phyloP scores from a whole-genome alignment of 2,329 filamentous ascomycete species.

The Neurospora sp. region DNA sequence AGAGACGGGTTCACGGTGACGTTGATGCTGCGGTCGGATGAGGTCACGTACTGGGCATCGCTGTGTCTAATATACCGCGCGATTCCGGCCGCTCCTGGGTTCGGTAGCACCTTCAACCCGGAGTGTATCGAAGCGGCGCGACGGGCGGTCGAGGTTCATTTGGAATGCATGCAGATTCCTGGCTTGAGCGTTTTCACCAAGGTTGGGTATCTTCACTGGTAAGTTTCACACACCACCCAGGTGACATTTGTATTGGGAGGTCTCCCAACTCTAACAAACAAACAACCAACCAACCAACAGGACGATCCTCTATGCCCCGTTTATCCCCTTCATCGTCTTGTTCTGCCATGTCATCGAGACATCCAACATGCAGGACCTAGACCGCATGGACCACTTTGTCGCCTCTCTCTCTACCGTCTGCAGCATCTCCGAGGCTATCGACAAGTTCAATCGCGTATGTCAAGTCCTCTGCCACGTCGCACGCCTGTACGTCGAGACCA shows the following conservation, averaged over 20 bases:
- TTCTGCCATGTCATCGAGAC: slow-evolving; percentile 50
- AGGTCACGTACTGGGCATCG: slow-evolving; percentile 36
- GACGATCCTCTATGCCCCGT: slow-evolving; percentile 46
- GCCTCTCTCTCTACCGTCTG: slow-evolving; percentile 41
- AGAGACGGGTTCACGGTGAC: slow-evolving; percentile 24
- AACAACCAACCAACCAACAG: slow-evolving; percentile 19
- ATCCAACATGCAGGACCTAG: slow-evolving; percentile 40
- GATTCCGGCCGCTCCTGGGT: slow-evolving; percentile 34
- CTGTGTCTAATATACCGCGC: slow-evolving; percentile 43
- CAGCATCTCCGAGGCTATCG: slow-evolving; percentile 45
- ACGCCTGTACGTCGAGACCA: slow-evolving; percentile 51
- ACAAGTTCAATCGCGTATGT: slow-evolving; percentile 52
- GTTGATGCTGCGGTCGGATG: slow-evolving; percentile 35
- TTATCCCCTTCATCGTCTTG: slow-evolving; percentile 49
- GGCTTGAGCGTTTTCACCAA: slow-evolving; percentile 30
- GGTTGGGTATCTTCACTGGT: slow-evolving; percentile 44
- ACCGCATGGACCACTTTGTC: slow-evolving; percentile 45
- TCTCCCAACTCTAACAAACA: background rate
- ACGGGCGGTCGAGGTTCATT: slow-evolving; percentile 35
- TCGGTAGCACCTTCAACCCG: slow-evolving; percentile 33
- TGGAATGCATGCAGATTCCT: slow-evolving; percentile 34
- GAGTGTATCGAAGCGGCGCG: slow-evolving; percentile 41
- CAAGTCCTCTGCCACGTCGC: slow-evolving; percentile 52
- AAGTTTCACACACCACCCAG: slow-evolving; percentile 10
- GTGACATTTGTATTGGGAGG: background rate